A percentile compares a stretch with the other conserved stretches of the same genome.
Evolutionary conservation across 2,329 filamentous ascomycete genomes (phyloP).

Genomic region (Alternaria sp.): DNA sequence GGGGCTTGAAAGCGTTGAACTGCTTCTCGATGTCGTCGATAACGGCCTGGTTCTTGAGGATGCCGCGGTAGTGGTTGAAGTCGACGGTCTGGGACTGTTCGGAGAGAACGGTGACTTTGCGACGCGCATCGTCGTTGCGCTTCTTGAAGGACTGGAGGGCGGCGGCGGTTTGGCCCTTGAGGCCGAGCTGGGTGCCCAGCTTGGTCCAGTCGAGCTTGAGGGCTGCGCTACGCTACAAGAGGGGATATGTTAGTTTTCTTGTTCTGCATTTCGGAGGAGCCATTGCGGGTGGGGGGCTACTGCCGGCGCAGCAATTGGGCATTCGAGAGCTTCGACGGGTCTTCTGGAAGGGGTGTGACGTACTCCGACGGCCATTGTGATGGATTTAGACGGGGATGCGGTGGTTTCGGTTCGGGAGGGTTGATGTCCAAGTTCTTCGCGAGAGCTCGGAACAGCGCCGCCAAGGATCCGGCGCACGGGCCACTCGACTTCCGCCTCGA

Average conservation of each 20-base stretch:
- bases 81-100: conserved; percentile 88
- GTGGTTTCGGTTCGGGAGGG: conserved; percentile 56
- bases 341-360: conserved; percentile 30
- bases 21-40: conserved; percentile 97
- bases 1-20: conserved; percentile 88
- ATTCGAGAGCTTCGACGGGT: conserved; percentile 27
- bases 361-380: conserved; percentile 55
- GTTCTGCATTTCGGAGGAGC: conserved; percentile 23
- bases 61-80: conserved; percentile 88
- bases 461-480: conserved; percentile 12
- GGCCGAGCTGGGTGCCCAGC: conserved; percentile 90
- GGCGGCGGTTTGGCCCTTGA: conserved; percentile 90
- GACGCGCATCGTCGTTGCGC: conserved; percentile 98
- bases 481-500: conserved; percentile 6
- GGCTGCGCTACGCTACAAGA: conserved; percentile 87
- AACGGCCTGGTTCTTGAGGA: conserved; percentile 95
- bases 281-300: conserved; percentile 33
- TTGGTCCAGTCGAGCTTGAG: conserved; percentile 99
- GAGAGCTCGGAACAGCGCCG: conserved; percentile 22
- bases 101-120: conserved; percentile 83
- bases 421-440: conserved; percentile 44
- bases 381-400: conserved; percentile 46
- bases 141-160: conserved; percentile 98
- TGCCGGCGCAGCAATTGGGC: conserved; percentile 43
- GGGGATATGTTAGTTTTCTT: conserved; percentile 41